Conservation (phyloP, 78 protist species). For the Trichosphaerium sp. region DNA sequence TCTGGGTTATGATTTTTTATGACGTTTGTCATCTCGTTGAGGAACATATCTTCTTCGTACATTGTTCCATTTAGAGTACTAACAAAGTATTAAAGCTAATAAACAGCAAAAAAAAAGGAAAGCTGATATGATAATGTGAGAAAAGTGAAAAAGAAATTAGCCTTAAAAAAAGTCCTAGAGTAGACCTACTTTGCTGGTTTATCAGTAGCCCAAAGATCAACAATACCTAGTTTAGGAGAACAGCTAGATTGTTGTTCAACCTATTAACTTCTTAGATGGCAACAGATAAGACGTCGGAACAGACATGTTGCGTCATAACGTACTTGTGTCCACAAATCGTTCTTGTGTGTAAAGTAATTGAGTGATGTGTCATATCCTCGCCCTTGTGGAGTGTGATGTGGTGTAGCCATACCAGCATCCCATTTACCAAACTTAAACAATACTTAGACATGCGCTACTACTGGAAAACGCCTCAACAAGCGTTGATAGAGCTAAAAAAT, state of each 20-base stretch:
- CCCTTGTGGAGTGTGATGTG: constrained; percentile 19
- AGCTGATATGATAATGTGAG: too few species aligned
- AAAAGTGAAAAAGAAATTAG: too few species aligned
- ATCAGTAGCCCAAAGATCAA: constrained; percentile 27
- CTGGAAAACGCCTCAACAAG: too few species aligned
- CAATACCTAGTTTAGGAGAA: too few species aligned
- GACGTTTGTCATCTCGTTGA: not conserved
- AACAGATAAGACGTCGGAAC: too few species aligned
- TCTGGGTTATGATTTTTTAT: not conserved
- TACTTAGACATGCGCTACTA: not conserved
- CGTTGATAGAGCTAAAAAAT: too few species aligned
- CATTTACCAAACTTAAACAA: constrained; percentile 1
- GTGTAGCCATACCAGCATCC: constrained; percentile 34
- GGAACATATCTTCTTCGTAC: constrained; percentile 20
- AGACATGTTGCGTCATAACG: too few species aligned
- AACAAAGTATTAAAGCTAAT: too few species aligned
- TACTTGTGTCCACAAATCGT: not conserved
- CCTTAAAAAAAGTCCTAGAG: too few species aligned
- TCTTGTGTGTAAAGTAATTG: constrained; percentile 3
- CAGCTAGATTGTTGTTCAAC: not conserved
- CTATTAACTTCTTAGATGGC: too few species aligned
- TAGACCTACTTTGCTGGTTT: too few species aligned
- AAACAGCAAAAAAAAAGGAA: too few species aligned
- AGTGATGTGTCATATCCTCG: constrained; percentile 32
- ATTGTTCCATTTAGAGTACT: constrained; percentile 1